Evolutionary conservation across 129 eudicot species (phyloP).

Genomic region (Ambrosia trifida): DNA sequence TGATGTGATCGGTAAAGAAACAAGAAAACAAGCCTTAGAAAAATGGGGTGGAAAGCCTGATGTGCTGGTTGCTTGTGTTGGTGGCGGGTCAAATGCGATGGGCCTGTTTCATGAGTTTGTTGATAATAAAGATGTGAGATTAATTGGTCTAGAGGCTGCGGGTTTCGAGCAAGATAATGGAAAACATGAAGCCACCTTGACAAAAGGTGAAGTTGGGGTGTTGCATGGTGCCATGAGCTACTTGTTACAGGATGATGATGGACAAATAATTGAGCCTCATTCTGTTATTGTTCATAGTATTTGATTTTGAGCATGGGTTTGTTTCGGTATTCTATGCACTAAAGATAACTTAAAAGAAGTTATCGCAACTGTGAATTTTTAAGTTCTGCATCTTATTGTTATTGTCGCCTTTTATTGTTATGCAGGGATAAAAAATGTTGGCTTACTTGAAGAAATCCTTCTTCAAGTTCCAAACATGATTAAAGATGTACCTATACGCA

Average conservation of each 20-base stretch:
- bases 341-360: slow-evolving; percentile 16
- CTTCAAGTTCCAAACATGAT: slow-evolving; percentile 59
- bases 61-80: too few species aligned
- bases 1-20: slow-evolving; percentile 68
- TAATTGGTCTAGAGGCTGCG: slow-evolving; percentile 93
- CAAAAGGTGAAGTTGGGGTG: slow-evolving; percentile 86
- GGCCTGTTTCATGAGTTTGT: slow-evolving; percentile 89
- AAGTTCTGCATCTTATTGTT: slow-evolving; percentile 18
- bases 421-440: slow-evolving; percentile 54
- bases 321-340: slow-evolving; percentile 8
- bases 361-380: neutral
- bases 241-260: too few species aligned
- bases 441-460: slow-evolving; percentile 36
- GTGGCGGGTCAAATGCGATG: too few species aligned
- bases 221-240: slow-evolving; percentile 97
- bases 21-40: slow-evolving; percentile 84
- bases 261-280: too few species aligned
- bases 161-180: slow-evolving; percentile 85
- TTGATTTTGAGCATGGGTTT: slow-evolving; percentile 10
- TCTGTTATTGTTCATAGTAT: too few species aligned
- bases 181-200: slow-evolving; percentile 89
- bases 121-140: slow-evolving; percentile 71
- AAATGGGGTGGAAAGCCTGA: slow-evolving; percentile 97
- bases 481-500: slow-evolving; percentile 51
- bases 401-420: neutral